Base-by-base conservation (phyloP, 2,329 filamentous ascomycete species). In the Penicillium sclerotiorum region DNA sequence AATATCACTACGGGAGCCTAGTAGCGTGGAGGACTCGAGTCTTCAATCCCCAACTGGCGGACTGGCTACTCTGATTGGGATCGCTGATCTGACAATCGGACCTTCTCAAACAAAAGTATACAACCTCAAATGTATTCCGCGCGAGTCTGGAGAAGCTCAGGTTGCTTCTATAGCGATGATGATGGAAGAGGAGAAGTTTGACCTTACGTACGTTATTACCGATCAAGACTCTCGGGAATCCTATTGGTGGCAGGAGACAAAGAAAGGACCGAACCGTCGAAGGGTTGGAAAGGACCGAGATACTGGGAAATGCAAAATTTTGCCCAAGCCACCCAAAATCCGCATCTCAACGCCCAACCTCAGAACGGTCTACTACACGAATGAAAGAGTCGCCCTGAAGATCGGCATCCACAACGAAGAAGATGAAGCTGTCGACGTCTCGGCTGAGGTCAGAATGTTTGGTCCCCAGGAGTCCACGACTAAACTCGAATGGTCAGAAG, bases 301-400 rank as follows among this genome's bases (percentile, higher is more conserved):
- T 48, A 75, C 77, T 1, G 75, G 81, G 27, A 74, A 75, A 2
- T 81, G 95, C 48, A 86, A 83, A 48, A 85, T 99, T 20, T 79
- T 91, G 46, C 93, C 94, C 1, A 89, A 95, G 57, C 94, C 93
- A 22, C 94, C 94, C 0, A 97, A 96, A 71, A 84, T 99, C 75
- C 85, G 90, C 59, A 83, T 99, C 38, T 80, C 76, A 21, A 73
- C 90, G 8, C 76, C 82, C 2, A 80, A 83, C 33, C 71, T 86
- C 7, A 76, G 80, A 49, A 79, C 83, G 11, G 86, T 91, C 47
- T 95, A 93, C 68, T 97, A 96, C 66, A 89, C 88, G 1, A 88
- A 95, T 61, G 94, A 99, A 72, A 69, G 76, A 0, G 82, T 96
- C 22, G 75, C 76, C 6, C 69, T 97, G 18, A 73, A 80, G 0